Conservation (phyloP, 768 basidiomycete species). For the Scleroderma citrinum region DNA sequence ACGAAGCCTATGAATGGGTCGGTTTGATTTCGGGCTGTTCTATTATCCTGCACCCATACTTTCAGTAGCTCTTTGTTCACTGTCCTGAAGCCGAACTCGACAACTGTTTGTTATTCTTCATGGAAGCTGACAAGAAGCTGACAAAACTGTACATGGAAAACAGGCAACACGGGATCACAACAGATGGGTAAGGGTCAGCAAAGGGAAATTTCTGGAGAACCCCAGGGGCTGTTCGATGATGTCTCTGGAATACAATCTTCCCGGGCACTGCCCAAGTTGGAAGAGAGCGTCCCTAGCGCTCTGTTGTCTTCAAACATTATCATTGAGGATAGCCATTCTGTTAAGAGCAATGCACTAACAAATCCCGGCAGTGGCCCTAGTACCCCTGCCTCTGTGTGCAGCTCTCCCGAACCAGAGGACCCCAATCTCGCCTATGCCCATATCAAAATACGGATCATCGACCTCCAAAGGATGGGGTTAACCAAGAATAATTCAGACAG, state of each 20-base stretch:
- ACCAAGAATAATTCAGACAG: constrained; percentile 22
- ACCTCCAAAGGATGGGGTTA: constrained; percentile 29
- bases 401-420: constrained; percentile 41
- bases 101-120: constrained; percentile 19
- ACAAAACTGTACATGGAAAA: constrained; percentile 7
- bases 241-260: constrained; percentile 1
- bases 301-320: constrained; percentile 19
- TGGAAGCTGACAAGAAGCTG: constrained; percentile 1
- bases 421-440: constrained; percentile 58
- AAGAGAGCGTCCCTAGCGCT: constrained; percentile 37
- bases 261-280: constrained; percentile 22
- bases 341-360: constrained; percentile 6
- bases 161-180: constrained; percentile 9
- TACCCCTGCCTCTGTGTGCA: constrained; percentile 21
- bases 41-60: constrained; percentile 6
- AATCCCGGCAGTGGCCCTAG: constrained; percentile 5
- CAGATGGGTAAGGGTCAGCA: not conserved
- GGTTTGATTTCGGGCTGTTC: constrained; percentile 14
- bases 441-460: constrained; percentile 51
- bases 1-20: constrained; percentile 91
- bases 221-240: constrained; percentile 1
- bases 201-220: constrained; percentile 1
- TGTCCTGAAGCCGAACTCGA: constrained; percentile 56
- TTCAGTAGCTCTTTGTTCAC: constrained; percentile 54
- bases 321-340: not conserved